These are phyloP conservation scores for Botrytis fragariae DNA, from an alignment of 2,329 filamentous ascomycete genomes.

Conservation along the genomic window DNA sequence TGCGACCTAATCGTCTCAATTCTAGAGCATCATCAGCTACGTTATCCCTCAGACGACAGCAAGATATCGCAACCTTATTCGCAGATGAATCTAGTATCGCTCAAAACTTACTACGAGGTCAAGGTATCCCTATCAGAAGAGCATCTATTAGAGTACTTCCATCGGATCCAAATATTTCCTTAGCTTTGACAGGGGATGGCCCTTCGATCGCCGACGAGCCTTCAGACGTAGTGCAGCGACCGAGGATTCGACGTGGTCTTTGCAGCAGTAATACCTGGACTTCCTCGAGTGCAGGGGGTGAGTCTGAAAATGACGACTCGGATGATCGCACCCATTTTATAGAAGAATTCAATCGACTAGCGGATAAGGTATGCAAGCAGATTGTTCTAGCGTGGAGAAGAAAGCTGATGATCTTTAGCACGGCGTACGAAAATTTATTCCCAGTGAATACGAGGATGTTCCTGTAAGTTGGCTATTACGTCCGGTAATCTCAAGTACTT, in stretches of 20 bases:
- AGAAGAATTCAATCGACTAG: constrained; percentile 59
- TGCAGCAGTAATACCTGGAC: constrained; percentile 55
- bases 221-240: neutral
- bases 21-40: constrained; percentile 33
- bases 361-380: constrained; percentile 49
- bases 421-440: constrained; percentile 43
- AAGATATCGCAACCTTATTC: constrained; percentile 19
- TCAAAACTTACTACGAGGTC: constrained; percentile 28
- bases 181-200: neutral
- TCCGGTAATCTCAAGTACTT: neutral
- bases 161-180: constrained; percentile 13
- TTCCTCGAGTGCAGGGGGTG: constrained; percentile 50
- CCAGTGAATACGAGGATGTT: constrained; percentile 29
- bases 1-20: constrained; percentile 37
- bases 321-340: constrained; percentile 51
- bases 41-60: constrained; percentile 28
- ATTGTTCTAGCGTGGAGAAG: neutral
- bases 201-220: neutral
- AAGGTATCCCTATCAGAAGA: constrained; percentile 27
- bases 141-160: constrained; percentile 24
- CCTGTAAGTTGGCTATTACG: constrained; percentile 24
- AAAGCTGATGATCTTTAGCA: constrained; percentile 43
- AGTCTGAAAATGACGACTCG: constrained; percentile 50
- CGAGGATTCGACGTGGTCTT: constrained; percentile 21
- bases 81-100: constrained; percentile 32